These are phyloP conservation scores for Aspergillus heteromorphus DNA, from an alignment of 495 filamentous ascomycete species.

Conservation along the genomic window DNA sequence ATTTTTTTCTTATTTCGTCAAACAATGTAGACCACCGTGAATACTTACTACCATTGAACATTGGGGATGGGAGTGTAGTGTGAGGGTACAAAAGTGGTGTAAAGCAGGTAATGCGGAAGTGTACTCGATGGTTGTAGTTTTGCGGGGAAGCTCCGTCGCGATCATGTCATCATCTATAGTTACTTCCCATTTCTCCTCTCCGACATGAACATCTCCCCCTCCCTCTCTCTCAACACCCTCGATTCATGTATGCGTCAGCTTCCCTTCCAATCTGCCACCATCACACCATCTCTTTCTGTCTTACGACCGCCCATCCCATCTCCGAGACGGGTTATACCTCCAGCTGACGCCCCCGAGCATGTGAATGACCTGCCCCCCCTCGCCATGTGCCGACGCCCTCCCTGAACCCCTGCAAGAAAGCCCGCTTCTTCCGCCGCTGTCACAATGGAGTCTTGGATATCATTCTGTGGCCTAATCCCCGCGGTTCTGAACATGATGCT, in stretches of 20 bases:
- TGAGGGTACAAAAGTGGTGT: too few relatives aligned
- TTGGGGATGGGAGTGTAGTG: not conserved
- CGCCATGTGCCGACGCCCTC: constrained; percentile 6
- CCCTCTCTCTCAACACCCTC: not conserved
- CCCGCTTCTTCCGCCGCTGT: constrained; percentile 2
- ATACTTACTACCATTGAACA: too few relatives aligned
- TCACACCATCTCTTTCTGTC: too few relatives aligned
- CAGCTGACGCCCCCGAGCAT: constrained; percentile 31
- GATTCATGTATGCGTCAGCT: not conserved
- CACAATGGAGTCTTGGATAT: constrained; percentile 16
- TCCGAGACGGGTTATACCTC: too few relatives aligned
- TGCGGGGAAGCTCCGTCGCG: not conserved
- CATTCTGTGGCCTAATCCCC: constrained; percentile 32
- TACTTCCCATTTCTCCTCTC: not conserved
- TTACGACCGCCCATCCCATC: too few relatives aligned
- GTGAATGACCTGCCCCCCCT: constrained; percentile 27
- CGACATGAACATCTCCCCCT: not conserved
- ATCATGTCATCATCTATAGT: not conserved
- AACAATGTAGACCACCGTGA: too few relatives aligned
- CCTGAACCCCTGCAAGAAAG: not conserved
- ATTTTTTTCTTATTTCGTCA: constrained; percentile 11
- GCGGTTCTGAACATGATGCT: constrained; percentile 51
- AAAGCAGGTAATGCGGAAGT: too few relatives aligned
- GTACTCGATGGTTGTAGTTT: not conserved
- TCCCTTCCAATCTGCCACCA: too few relatives aligned